Conservation (phyloP, 331 rosid genomes). For the Rhamnella rubrinervis region DNA sequence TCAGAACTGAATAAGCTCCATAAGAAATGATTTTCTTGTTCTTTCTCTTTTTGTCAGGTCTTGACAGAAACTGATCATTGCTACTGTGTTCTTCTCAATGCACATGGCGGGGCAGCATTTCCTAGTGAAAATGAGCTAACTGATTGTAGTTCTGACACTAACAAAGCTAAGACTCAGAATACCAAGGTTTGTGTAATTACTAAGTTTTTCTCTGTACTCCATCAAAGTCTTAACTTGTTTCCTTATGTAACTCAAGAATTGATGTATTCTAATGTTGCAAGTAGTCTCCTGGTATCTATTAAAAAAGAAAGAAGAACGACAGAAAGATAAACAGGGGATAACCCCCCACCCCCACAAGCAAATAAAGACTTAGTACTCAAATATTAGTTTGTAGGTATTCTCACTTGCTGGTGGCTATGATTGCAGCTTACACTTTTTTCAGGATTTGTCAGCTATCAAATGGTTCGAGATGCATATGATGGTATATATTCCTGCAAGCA, state of each 20-base stretch:
- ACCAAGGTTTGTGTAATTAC: constrained; percentile 60
- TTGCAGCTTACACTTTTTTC: constrained; percentile 96
- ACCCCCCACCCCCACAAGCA: no score
- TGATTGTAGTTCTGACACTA: constrained; percentile 50
- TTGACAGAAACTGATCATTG: constrained; percentile 93
- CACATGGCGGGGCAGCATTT: constrained; percentile 97
- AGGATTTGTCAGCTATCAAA: constrained; percentile 98
- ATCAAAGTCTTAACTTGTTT: background rate
- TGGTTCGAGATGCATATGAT: constrained; percentile 98
- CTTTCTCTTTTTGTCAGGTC: constrained; percentile 45
- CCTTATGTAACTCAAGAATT: no score
- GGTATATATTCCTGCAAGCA: constrained; percentile 45
- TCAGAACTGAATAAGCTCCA: constrained; percentile 6
- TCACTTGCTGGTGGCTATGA: constrained; percentile 38
- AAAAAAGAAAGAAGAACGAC: no score
- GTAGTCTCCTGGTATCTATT: no score
- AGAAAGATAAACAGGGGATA: no score
- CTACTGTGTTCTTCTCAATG: constrained; percentile 95
- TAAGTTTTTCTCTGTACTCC: background rate
- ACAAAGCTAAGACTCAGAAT: constrained; percentile 37
- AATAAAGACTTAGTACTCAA: background rate
- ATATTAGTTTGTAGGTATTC: constrained; percentile 25
- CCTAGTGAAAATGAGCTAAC: constrained; percentile 49
- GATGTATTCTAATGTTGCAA: no score
- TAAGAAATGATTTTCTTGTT: constrained; percentile 25